phyloP scores from a whole-genome alignment of 169 alveolate species.

The Theileria parva region DNA sequence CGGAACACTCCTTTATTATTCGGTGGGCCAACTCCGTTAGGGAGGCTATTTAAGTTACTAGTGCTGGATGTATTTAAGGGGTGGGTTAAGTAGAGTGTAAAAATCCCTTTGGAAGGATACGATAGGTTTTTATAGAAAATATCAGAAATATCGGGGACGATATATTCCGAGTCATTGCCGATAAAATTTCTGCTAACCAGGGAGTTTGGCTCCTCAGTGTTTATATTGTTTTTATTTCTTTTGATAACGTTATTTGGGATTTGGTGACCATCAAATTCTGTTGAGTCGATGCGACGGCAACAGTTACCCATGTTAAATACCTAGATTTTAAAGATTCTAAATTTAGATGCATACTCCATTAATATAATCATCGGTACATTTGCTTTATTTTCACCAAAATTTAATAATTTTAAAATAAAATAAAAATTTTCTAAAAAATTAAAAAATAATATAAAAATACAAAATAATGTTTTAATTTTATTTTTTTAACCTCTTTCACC shows the following conservation, averaged over 20 bases:
- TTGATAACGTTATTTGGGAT: neutral
- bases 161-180: conserved; percentile 4
- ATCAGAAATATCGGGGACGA: conserved; percentile 51
- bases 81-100: conserved; percentile 3
- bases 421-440: neutral
- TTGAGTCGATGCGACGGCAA: conserved; percentile 9
- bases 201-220: neutral
- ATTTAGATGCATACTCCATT: neutral
- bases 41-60: neutral
- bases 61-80: neutral
- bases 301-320: conserved; percentile 10
- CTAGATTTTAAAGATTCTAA: neutral
- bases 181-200: neutral
- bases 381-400: too few species aligned
- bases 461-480: neutral
- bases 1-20: neutral
- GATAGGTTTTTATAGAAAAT: conserved; percentile 23
- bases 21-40: conserved; percentile 1
- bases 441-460: too few species aligned
- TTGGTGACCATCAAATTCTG: neutral
- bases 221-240: neutral
- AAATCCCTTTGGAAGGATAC: conserved; percentile 11
- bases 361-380: neutral
- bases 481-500: neutral
- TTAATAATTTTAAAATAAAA: too few species aligned